Conservation (phyloP, 2,329 filamentous ascomycete genomes). For the Colletotrichum tanaceti region DNA sequence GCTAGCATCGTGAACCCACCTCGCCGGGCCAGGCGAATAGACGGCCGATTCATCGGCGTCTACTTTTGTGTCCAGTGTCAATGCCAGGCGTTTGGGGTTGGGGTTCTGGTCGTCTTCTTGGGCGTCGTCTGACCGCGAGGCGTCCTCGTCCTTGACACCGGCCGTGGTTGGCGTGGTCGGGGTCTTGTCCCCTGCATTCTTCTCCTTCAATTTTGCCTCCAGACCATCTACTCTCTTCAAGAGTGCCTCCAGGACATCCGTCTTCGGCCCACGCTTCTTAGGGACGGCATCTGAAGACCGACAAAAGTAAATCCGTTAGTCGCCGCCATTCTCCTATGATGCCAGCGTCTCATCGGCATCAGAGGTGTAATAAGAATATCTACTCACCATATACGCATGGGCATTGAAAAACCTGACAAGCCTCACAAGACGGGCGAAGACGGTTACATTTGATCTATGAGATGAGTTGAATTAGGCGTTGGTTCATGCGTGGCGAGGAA, state of each 20-base stretch:
- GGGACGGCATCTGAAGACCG: conserved; percentile 78
- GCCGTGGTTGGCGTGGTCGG: conserved; percentile 43
- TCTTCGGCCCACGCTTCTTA: conserved; percentile 91
- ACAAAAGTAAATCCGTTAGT: conserved; percentile 13
- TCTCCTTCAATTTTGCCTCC: conserved; percentile 81
- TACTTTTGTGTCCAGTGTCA: conserved; percentile 51
- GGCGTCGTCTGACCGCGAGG: conserved; percentile 44
- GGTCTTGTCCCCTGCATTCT: conserved; percentile 59
- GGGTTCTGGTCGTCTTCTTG: conserved; percentile 53
- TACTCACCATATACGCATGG: conserved; percentile 85
- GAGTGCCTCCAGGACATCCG: conserved; percentile 86
- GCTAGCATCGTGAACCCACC: conserved; percentile 45
- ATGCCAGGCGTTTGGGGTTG: conserved; percentile 52
- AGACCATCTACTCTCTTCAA: conserved; percentile 87
- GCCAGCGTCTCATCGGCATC: neutral
- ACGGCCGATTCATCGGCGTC: conserved; percentile 54
- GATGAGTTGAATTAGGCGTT: conserved; percentile 32
- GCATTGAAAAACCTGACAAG: conserved; percentile 89
- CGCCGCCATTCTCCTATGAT: neutral
- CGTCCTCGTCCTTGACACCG: conserved; percentile 43
- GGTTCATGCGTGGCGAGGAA: neutral
- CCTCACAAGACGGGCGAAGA: conserved; percentile 84
- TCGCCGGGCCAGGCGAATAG: conserved; percentile 56
- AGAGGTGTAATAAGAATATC: neutral
- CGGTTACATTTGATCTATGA: conserved; percentile 90